Conservation (phyloP, 805 yeast species). For the Wickerhamomyces xylosicus region DNA sequence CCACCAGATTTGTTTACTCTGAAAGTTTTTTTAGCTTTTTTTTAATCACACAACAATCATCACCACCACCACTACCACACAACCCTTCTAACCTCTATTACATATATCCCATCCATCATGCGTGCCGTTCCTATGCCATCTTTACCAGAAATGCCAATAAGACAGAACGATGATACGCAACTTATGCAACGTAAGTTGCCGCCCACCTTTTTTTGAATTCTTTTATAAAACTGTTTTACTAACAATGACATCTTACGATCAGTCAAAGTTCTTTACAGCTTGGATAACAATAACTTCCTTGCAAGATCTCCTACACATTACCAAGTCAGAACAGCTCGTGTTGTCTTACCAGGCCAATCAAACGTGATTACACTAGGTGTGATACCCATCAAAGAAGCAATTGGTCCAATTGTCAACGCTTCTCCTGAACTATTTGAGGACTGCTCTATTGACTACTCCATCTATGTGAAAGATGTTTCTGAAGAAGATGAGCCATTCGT, state of each 20-base stretch:
- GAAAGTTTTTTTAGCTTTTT: no score
- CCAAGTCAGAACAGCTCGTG: constrained; percentile 30
- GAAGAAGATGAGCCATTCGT: constrained; percentile 43
- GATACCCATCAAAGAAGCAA: constrained; percentile 32
- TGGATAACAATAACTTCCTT: constrained; percentile 31
- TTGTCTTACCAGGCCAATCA: constrained; percentile 32
- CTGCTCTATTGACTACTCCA: constrained; percentile 33
- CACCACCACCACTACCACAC: no score
- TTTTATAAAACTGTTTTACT: background rate
- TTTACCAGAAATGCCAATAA: constrained; percentile 19
- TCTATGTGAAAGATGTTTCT: constrained; percentile 36
- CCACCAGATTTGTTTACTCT: no score
- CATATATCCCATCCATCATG: constrained; percentile 6
- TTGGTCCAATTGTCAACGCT: constrained; percentile 34
- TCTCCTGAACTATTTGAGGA: constrained; percentile 31
- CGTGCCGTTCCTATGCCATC: constrained; percentile 22
- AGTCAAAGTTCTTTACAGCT: constrained; percentile 30
- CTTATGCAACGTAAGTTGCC: constrained; percentile 16
- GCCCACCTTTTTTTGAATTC: background rate
- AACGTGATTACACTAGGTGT: constrained; percentile 33
- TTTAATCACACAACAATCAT: no score
- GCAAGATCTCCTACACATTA: constrained; percentile 28
- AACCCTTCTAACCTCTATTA: no score
- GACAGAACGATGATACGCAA: constrained; percentile 7
- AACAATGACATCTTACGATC: background rate